These are phyloP conservation scores for Penicillium sp. DNA, from an alignment of 2,329 filamentous ascomycete species.

Conservation along the genomic window DNA sequence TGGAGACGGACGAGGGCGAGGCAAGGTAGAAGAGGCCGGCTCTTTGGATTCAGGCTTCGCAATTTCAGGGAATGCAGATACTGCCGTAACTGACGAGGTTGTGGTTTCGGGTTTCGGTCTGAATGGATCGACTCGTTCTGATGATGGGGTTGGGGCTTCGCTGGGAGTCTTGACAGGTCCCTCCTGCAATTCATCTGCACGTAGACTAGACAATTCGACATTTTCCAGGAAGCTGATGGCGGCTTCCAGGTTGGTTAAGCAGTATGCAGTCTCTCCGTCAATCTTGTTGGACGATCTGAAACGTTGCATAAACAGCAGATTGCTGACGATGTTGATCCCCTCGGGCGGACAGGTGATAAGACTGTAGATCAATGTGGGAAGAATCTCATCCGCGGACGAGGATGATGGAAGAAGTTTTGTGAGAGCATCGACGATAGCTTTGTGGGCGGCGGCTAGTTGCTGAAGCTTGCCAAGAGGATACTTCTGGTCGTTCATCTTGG, in stretches of 20 bases:
- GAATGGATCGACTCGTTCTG: slow-evolving; percentile 37
- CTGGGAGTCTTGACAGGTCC: slow-evolving; percentile 66
- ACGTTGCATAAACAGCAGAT: slow-evolving; percentile 90
- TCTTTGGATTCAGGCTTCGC: slow-evolving; percentile 38
- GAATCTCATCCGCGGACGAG: slow-evolving; percentile 94
- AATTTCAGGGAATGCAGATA: slow-evolving; percentile 40
- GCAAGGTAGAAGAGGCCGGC: slow-evolving; percentile 42
- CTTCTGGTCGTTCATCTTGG: slow-evolving; percentile 82
- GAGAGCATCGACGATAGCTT: slow-evolving; percentile 88
- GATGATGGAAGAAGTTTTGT: slow-evolving; percentile 70
- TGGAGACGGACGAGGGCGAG: slow-evolving; percentile 37
- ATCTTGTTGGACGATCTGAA: slow-evolving; percentile 87
- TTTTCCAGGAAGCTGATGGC: slow-evolving; percentile 94
- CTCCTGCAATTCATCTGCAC: slow-evolving; percentile 76
- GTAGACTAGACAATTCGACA: slow-evolving; percentile 87
- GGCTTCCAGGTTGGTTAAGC: slow-evolving; percentile 92
- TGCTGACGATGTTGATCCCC: slow-evolving; percentile 87
- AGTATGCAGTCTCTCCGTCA: slow-evolving; percentile 94
- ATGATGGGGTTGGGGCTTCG: slow-evolving; percentile 31
- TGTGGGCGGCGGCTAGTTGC: slow-evolving; percentile 85
- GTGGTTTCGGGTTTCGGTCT: slow-evolving; percentile 34
- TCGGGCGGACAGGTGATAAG: slow-evolving; percentile 89
- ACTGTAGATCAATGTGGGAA: slow-evolving; percentile 95
- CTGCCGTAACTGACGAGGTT: slow-evolving; percentile 37
- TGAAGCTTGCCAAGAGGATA: slow-evolving; percentile 92